Conservation (phyloP, 306 rosid species). For the Cicer yamashitae region DNA sequence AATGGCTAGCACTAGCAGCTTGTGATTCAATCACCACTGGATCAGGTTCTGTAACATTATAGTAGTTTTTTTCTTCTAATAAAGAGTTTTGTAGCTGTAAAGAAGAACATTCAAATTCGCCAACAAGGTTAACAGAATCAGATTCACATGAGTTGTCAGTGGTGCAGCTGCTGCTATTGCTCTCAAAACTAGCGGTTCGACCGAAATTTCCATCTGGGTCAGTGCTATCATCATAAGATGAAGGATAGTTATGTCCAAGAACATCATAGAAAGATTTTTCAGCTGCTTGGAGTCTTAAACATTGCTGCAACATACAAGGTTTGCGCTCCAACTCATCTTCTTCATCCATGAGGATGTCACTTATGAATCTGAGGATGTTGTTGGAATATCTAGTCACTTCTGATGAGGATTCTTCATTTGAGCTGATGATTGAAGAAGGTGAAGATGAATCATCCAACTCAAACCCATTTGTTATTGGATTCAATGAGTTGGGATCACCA, state of each 20-base stretch:
- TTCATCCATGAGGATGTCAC: conserved; percentile 80
- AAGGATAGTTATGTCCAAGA: conserved; percentile 55
- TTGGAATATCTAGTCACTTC: conserved; percentile 55
- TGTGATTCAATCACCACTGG: conserved; percentile 39
- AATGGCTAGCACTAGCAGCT: conserved; percentile 23
- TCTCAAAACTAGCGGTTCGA: conserved; percentile 37
- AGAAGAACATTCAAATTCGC: conserved; percentile 40
- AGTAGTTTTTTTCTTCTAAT: conserved; percentile 26
- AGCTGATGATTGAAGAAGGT: conserved; percentile 48
- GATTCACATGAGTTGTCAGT: conserved; percentile 46
- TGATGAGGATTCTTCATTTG: conserved; percentile 46
- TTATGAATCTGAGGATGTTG: conserved; percentile 63
- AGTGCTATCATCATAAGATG: conserved; percentile 32
- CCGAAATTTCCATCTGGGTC: conserved; percentile 42
- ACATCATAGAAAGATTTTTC: conserved; percentile 84
- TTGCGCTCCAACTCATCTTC: conserved; percentile 66
- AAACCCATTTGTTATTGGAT: conserved; percentile 39
- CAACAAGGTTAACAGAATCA: conserved; percentile 35
- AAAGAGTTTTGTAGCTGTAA: conserved; percentile 28
- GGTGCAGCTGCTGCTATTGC: conserved; percentile 42
- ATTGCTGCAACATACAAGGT: conserved; percentile 85
- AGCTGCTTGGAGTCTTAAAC: conserved; percentile 79
- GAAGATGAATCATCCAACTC: conserved; percentile 43
- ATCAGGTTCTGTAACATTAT: conserved; percentile 33
- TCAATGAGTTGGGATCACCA: conserved; percentile 38